Percentiles rank a stretch among this genome's conserved stretches.
phyloP scores from a whole-genome alignment of 176 grass and related monocot species.

The Oryza coarctata region DNA sequence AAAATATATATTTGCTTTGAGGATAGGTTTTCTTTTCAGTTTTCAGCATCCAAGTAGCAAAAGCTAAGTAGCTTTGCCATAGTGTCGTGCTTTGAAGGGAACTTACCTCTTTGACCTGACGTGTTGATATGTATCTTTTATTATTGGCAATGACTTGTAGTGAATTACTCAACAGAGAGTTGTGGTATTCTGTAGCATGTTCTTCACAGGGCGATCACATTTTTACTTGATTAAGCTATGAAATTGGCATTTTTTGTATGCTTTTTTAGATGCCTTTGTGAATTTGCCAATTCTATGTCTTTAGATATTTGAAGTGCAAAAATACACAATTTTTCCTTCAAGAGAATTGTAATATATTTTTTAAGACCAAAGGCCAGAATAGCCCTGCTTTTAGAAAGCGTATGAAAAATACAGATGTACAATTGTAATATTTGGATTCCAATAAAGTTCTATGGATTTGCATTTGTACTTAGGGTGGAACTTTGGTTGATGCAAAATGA shows the following conservation, averaged over 20 bases:
- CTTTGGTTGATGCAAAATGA: neutral
- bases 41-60: neutral
- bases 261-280: neutral
- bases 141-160: neutral
- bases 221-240: neutral
- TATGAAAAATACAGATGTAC: no score
- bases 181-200: neutral
- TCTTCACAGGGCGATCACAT: neutral
- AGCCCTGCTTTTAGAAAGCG: no score
- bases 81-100: neutral
- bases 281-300: neutral
- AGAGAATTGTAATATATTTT: neutral
- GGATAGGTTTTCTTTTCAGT: neutral
- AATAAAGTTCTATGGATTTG: neutral
- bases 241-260: neutral
- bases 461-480: conserved; percentile 1
- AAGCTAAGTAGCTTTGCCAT: neutral
- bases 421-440: neutral
- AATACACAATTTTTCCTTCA: neutral
- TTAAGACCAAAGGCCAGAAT: no score
- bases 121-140: neutral
- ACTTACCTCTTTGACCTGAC: neutral
- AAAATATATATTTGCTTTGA: neutral
- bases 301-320: neutral
- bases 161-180: neutral